Evolutionary conservation across 169 alveolate genomes (phyloP), one percentile per base, ranked within the genome.

Genomic region (Eimeria falciformis): DNA sequence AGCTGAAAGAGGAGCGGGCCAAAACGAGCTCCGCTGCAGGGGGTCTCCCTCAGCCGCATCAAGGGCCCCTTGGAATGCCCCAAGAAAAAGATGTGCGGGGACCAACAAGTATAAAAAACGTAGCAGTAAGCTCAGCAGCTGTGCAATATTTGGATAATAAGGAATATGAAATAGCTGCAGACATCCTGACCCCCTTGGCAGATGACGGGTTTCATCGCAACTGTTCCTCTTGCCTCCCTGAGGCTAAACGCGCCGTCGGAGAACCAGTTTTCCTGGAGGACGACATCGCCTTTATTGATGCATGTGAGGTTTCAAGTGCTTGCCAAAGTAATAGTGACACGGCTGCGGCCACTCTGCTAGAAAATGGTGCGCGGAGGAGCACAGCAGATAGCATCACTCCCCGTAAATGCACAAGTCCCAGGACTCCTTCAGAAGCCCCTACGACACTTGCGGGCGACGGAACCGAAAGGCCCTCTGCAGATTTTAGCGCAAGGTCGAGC

Each of bases 191-290:
- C 33, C 58, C 33, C 56, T 21, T 18, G 14, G n/a, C 83, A 7
- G 83, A 9, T 27, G 5, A 53, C 12, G 9, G 58, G 0, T 29
- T 71, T 4, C 58, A 71, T 6, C 46, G 27, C 9, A 25, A 56
- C 83, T 37, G 83, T 11, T 40, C 40, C 55, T 71, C 83, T 11
- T 2, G 33, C 58, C 56, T 71, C 47, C 83, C 83, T 33, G 83
- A 71, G 56, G 83, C 58, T 27, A 56, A 37, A 3, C 43, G 33
- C 33, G 83, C 83, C 14, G 83, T 71, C 21, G 83, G 83, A 43
- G 83, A 71, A 21, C 21, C 62, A 5, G 47, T n/a, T 25, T 40
- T 33, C 23, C 37, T n/a, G 0, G n/a, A 14, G n/a, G 25, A 62
- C 25, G 62, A 71, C 53, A 5, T 40, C 43, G 5, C 21, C 7